Evolutionary conservation across 2,329 filamentous ascomycete species (phyloP).

Genomic region (Neonectria punicea): DNA sequence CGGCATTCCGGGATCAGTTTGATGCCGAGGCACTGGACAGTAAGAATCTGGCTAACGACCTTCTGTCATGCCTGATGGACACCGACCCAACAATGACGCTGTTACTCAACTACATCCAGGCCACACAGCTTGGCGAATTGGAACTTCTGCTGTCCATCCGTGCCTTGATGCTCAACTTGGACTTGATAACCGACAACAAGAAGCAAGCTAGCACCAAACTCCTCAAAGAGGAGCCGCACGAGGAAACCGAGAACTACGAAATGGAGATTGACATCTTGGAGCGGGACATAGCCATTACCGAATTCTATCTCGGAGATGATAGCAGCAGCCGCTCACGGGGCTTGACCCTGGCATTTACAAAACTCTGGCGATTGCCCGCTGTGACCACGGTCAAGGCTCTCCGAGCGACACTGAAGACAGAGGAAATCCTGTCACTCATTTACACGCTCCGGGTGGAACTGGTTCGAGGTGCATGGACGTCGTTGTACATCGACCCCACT

Average conservation of each 20-base stretch:
- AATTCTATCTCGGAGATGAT: constrained; percentile 74
- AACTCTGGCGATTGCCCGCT: constrained; percentile 73
- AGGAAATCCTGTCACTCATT: constrained; percentile 77
- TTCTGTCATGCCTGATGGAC: constrained; percentile 70
- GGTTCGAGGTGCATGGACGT: constrained; percentile 79
- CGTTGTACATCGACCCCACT: constrained; percentile 72
- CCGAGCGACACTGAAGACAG: constrained; percentile 69
- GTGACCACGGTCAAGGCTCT: constrained; percentile 70
- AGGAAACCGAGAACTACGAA: constrained; percentile 50
- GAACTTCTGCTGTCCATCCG: constrained; percentile 76
- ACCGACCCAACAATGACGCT: constrained; percentile 76
- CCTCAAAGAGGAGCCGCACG: constrained; percentile 44
- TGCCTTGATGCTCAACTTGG: constrained; percentile 75
- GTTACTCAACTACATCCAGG: constrained; percentile 72
- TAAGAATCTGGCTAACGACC: constrained; percentile 65
- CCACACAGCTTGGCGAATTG: constrained; percentile 71
- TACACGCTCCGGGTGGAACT: constrained; percentile 79
- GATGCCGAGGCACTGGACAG: constrained; percentile 55
- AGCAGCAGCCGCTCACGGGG: constrained; percentile 70
- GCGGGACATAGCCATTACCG: constrained; percentile 73
- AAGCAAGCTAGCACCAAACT: constrained; percentile 47
- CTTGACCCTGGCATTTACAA: constrained; percentile 74
- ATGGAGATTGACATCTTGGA: constrained; percentile 71
- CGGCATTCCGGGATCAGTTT: constrained; percentile 64
- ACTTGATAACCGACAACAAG: constrained; percentile 60